phyloP scores from a whole-genome alignment of 441 rosid genomes.

The Erodium trifolium region DNA sequence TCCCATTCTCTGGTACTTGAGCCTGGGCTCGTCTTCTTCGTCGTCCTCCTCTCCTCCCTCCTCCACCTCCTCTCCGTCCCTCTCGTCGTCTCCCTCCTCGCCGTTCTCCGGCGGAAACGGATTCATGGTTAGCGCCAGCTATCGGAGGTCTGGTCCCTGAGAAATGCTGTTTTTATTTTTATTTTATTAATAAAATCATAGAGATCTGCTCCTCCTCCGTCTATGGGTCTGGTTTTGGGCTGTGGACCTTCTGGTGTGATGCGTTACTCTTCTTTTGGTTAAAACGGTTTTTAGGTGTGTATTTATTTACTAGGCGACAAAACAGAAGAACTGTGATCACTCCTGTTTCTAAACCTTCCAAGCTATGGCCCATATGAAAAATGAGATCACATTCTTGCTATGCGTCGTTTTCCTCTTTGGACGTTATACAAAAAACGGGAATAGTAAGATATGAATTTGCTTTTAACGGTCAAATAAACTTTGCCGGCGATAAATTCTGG shows the following conservation, averaged over 20 bases:
- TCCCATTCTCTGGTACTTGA: slow-evolving; percentile 96
- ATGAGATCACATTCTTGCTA: no score
- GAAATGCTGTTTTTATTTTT: neutral
- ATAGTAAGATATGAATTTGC: no score
- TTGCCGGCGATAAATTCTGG: no score
- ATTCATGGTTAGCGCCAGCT: slow-evolving; percentile 35
- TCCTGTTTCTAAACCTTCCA: no score
- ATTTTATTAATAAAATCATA: no score
- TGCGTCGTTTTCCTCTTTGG: no score
- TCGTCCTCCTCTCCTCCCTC: slow-evolving; percentile 39
- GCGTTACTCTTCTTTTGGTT: neutral
- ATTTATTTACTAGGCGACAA: neutral
- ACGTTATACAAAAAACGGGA: no score
- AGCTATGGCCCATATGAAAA: no score
- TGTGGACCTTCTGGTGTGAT: neutral
- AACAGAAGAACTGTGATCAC: no score
- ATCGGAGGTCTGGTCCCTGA: neutral
- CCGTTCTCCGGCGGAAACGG: slow-evolving; percentile 84
- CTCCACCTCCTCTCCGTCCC: slow-evolving; percentile 36
- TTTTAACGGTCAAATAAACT: no score
- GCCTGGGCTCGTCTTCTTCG: slow-evolving; percentile 83
- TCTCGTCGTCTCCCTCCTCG: slow-evolving; percentile 83
- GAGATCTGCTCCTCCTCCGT: neutral
- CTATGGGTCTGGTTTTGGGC: neutral
- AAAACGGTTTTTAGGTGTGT: neutral